Evolutionary conservation across 2,329 filamentous ascomycete genomes (phyloP).

Genomic region (Incumbomyces delicatus): DNA sequence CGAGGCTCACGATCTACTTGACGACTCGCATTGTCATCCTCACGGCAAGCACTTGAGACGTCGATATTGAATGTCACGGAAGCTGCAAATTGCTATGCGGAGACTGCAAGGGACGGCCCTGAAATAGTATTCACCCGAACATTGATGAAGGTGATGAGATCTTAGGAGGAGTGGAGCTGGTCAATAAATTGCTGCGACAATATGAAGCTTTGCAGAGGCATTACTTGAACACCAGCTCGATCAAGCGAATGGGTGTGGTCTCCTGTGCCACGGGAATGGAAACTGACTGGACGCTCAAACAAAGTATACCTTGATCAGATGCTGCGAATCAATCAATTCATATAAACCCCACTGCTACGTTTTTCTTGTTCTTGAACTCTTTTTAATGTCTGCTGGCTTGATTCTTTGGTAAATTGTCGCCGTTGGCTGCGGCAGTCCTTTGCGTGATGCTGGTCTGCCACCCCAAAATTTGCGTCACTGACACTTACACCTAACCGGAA

Average conservation of each 20-base stretch:
- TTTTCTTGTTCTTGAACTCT: too few relatives aligned
- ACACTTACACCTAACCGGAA: not conserved
- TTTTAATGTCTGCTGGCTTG: too few relatives aligned
- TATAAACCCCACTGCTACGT: not conserved
- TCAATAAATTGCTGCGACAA: constrained; percentile 9
- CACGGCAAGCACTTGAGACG: constrained; percentile 10
- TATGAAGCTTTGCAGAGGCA: constrained; percentile 14
- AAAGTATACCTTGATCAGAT: constrained; percentile 4
- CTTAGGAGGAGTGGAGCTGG: constrained; percentile 20
- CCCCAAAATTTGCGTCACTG: not conserved
- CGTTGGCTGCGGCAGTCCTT: not conserved
- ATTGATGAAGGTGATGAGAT: constrained; percentile 6
- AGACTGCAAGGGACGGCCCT: constrained; percentile 17
- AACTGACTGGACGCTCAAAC: constrained; percentile 1
- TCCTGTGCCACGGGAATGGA: constrained; percentile 4
- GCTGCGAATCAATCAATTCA: constrained; percentile 4
- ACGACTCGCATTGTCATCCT: constrained; percentile 8
- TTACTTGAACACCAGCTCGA: constrained; percentile 6
- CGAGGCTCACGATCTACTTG: constrained; percentile 6
- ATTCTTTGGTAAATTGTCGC: too few relatives aligned
- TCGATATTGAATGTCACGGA: constrained; percentile 6
- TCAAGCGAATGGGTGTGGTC: constrained; percentile 14
- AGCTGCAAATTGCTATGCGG: constrained; percentile 3
- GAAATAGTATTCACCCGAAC: constrained; percentile 6
- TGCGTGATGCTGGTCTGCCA: constrained; percentile 1